These are phyloP conservation scores for Sporothrix mexicana DNA, from an alignment of 2,329 filamentous ascomycete genomes.

Conservation along the genomic window DNA sequence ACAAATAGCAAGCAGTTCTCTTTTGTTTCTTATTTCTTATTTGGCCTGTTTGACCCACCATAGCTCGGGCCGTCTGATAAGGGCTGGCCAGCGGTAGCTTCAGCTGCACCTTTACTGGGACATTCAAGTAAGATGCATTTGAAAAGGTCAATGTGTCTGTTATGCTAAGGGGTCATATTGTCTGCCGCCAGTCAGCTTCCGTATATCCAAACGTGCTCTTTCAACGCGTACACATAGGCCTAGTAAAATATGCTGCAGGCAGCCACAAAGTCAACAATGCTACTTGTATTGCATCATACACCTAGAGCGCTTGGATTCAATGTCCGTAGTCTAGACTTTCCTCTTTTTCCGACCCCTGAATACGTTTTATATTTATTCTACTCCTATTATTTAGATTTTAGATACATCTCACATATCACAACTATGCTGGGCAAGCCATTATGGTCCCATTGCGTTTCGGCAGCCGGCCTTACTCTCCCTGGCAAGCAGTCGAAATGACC, in stretches of 20 bases:
- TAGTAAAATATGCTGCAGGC: neutral
- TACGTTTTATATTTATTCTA: neutral
- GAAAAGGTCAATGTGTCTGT: neutral
- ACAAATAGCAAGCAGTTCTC: slow-evolving; percentile 14
- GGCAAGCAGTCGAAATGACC: neutral
- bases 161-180: neutral
- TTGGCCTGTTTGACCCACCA: neutral
- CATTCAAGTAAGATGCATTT: neutral
- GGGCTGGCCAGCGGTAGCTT: neutral
- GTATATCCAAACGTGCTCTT: slow-evolving; percentile 22
- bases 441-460: neutral
- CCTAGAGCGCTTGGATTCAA: neutral
- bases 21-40: too few species aligned
- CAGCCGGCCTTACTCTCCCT: neutral
- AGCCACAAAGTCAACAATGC: neutral
- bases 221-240: slow-evolving; percentile 14
- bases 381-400: neutral
- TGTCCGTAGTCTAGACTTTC: neutral
- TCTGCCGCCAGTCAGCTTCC: neutral
- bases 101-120: neutral
- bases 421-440: neutral
- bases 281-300: neutral
- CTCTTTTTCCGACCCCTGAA: neutral
- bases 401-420: neutral
- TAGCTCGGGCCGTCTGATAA: slow-evolving; percentile 9